These are phyloP conservation scores for Verbena officinalis DNA, from an alignment of 257 asterid species.

Conservation along the genomic window DNA sequence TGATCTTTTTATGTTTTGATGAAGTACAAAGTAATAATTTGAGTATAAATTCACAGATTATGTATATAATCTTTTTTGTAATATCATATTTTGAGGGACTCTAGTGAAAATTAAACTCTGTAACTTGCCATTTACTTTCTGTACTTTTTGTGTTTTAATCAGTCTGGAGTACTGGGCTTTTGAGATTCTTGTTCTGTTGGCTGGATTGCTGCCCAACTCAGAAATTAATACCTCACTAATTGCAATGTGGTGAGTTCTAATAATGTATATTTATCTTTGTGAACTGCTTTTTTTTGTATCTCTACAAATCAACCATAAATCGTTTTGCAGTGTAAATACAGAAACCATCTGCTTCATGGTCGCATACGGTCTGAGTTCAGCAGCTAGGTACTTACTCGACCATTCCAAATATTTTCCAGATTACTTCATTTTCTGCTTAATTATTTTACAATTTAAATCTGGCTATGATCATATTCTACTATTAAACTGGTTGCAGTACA, in stretches of 20 bases:
- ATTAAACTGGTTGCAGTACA: conserved; percentile 63
- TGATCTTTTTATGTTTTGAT: not conserved
- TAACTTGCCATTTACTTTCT: not conserved
- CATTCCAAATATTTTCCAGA: not conserved
- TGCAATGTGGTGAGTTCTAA: conserved; percentile 75
- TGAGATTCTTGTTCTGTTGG: conserved; percentile 80
- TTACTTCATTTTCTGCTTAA: too few relatives aligned
- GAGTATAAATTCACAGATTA: too few relatives aligned
- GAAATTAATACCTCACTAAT: conserved; percentile 67
- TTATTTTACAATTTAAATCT: not conserved
- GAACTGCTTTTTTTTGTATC: not conserved
- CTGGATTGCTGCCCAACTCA: conserved; percentile 84
- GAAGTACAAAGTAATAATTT: not conserved
- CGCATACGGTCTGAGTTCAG: conserved; percentile 82
- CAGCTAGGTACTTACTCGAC: conserved; percentile 61
- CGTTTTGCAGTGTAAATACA: conserved; percentile 43
- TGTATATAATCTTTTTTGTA: too few relatives aligned
- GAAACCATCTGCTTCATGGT: conserved; percentile 50
- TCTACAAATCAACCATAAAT: not conserved
- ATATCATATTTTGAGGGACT: too few relatives aligned
- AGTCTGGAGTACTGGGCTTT: conserved; percentile 91
- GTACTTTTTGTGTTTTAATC: conserved; percentile 16
- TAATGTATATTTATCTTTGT: too few relatives aligned
- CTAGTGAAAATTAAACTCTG: not conserved
- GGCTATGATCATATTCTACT: too few relatives aligned